These are phyloP conservation scores for Crithidia thermophila DNA, from an alignment of 208 protist genomes.

Conservation along the genomic window DNA sequence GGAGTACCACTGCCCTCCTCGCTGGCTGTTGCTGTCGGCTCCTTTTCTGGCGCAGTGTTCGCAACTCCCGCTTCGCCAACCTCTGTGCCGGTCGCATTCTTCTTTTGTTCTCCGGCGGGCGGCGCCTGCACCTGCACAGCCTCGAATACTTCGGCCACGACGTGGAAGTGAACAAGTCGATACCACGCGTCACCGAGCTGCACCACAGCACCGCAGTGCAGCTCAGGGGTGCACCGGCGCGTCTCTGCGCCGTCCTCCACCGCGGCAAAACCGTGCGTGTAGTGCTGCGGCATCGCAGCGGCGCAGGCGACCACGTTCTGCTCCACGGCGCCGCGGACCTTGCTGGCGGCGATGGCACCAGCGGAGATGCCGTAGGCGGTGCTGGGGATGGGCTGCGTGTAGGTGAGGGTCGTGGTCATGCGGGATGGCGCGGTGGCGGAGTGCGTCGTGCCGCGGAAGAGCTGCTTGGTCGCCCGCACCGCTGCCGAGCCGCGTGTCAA, in stretches of 20 bases:
- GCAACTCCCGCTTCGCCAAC: neutral
- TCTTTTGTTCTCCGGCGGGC: too few relatives aligned
- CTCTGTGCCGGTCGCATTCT: too few relatives aligned
- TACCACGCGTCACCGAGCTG: constrained; percentile 42
- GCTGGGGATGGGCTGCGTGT: constrained; percentile 58
- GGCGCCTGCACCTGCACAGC: constrained; percentile 37
- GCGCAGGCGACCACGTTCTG: constrained; percentile 36
- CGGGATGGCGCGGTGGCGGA: constrained; percentile 28
- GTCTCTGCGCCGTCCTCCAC: neutral
- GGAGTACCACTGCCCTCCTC: neutral
- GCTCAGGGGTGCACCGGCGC: constrained; percentile 31
- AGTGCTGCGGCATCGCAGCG: constrained; percentile 17
- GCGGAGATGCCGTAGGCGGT: constrained; percentile 53
- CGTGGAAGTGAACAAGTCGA: constrained; percentile 51
- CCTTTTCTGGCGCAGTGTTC: neutral
- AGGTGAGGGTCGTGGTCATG: constrained; percentile 40
- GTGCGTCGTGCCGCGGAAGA: constrained; percentile 52
- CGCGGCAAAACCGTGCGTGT: neutral
- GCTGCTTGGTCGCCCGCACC: constrained; percentile 73
- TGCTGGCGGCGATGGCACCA: constrained; percentile 41
- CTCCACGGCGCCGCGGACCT: constrained; percentile 50
- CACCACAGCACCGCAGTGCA: constrained; percentile 49
- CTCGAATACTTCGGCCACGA: constrained; percentile 79
- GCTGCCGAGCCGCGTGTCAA: constrained; percentile 51
- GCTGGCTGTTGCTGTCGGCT: neutral